phyloP scores from a whole-genome alignment of 1,139 yeast species.

The Scheffersomyces illinoinensis region DNA sequence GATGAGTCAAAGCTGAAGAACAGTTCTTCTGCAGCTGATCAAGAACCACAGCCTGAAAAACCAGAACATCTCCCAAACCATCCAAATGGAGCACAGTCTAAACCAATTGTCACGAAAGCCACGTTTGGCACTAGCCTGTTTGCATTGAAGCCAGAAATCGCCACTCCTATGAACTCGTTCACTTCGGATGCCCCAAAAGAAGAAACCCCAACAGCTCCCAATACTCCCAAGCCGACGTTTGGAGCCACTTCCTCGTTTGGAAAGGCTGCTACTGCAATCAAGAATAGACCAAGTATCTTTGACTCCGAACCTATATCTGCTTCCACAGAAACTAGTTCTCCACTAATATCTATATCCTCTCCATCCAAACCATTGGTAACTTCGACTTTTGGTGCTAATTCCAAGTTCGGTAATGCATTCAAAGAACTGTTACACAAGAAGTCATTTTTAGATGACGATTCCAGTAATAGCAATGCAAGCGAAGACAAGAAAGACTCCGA shows the following conservation, averaged over 20 bases:
- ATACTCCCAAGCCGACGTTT: slow-evolving; percentile 29
- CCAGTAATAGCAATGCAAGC: background rate
- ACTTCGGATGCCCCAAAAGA: slow-evolving; percentile 1
- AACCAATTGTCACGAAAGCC: slow-evolving; percentile 10
- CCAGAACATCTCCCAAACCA: background rate
- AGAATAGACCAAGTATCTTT: slow-evolving; percentile 37
- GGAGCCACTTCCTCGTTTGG: slow-evolving; percentile 60
- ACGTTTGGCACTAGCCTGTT: slow-evolving; percentile 37
- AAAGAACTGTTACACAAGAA: slow-evolving; percentile 48
- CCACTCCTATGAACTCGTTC: slow-evolving; percentile 24
- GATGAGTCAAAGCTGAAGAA: background rate
- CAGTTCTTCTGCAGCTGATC: background rate
- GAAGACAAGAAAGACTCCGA: slow-evolving; percentile 3
- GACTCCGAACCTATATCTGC: slow-evolving; percentile 17
- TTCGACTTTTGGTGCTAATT: slow-evolving; percentile 55
- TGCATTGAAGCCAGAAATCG: slow-evolving; percentile 16
- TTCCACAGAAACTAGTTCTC: slow-evolving; percentile 3
- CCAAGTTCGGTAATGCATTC: slow-evolving; percentile 61
- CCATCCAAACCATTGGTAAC: slow-evolving; percentile 2
- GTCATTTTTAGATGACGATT: slow-evolving; percentile 53
- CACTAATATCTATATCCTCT: slow-evolving; percentile 1
- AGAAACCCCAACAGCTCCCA: slow-evolving; percentile 11
- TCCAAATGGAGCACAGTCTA: background rate
- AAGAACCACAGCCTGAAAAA: background rate
- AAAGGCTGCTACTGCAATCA: slow-evolving; percentile 28